phyloP scores from a whole-genome alignment of 2,329 filamentous ascomycete species.

The Fusarium brevicatenulatum region DNA sequence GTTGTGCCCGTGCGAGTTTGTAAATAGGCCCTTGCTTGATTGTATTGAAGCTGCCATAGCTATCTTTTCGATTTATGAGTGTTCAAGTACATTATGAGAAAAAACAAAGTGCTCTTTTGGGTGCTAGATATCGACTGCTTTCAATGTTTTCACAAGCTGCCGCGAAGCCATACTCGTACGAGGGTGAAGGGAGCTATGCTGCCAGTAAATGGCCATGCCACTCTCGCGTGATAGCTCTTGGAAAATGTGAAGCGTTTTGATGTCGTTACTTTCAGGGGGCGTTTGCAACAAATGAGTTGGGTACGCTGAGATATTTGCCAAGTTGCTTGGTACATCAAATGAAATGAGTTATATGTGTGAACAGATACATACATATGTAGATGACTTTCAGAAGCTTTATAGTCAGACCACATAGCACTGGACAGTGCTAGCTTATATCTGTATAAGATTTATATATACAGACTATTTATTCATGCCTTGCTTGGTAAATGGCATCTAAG shows the following conservation, averaged over 20 bases:
- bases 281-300: background rate
- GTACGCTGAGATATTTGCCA: background rate
- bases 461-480: no score
- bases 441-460: no score
- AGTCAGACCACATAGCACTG: background rate
- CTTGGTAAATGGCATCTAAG: background rate
- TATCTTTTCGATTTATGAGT: background rate
- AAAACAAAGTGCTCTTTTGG: no score
- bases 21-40: background rate
- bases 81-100: background rate
- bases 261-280: background rate
- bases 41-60: background rate
- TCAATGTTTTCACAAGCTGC: background rate
- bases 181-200: background rate
- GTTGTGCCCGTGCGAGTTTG: background rate
- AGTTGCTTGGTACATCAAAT: background rate
- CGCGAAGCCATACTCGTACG: background rate
- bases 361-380: no score
- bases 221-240: background rate
- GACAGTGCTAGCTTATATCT: no score
- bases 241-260: background rate
- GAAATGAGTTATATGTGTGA: background rate
- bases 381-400: background rate
- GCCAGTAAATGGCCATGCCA: background rate
- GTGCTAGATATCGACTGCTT: background rate